phyloP scores from a whole-genome alignment of 805 yeast species.

The Saccharomycopsis oosterbeekiorum region DNA sequence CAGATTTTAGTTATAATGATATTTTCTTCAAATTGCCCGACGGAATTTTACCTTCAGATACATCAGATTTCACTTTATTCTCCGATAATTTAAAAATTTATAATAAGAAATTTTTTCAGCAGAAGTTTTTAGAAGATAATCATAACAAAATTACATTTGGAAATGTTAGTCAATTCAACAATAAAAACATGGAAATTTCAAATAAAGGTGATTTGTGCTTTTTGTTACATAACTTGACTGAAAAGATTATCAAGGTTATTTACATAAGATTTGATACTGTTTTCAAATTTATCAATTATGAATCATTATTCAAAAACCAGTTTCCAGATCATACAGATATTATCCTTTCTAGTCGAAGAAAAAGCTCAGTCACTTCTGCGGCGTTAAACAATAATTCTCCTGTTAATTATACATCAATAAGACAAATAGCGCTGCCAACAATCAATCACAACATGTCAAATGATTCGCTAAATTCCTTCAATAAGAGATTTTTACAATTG shows the following conservation, averaged over 20 bases:
- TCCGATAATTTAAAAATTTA: slow-evolving; percentile 24
- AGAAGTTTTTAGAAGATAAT: background rate
- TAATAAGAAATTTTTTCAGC: slow-evolving; percentile 1
- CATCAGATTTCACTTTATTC: slow-evolving; percentile 28
- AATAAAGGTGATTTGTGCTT: slow-evolving; percentile 28
- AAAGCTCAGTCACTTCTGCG: background rate
- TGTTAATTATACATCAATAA: background rate
- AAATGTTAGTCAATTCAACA: slow-evolving; percentile 7
- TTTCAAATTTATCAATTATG: slow-evolving; percentile 18
- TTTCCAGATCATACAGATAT: background rate
- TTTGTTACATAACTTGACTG: slow-evolving; percentile 36
- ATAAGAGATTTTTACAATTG: background rate
- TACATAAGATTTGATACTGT: slow-evolving; percentile 26
- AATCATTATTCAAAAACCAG: slow-evolving; percentile 2
- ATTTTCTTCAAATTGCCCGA: slow-evolving; percentile 8
- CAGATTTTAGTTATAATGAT: background rate
- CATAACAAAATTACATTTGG: slow-evolving; percentile 15
- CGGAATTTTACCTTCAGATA: slow-evolving; percentile 17
- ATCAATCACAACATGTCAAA: background rate
- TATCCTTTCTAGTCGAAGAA: background rate
- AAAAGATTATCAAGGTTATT: slow-evolving; percentile 28
- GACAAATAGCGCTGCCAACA: background rate
- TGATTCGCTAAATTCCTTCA: background rate
- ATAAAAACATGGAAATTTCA: slow-evolving; percentile 3
- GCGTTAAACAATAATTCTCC: background rate